These are phyloP conservation scores for Biscogniauxia marginata DNA, from an alignment of 2,329 filamentous ascomycete genomes.

Conservation along the genomic window DNA sequence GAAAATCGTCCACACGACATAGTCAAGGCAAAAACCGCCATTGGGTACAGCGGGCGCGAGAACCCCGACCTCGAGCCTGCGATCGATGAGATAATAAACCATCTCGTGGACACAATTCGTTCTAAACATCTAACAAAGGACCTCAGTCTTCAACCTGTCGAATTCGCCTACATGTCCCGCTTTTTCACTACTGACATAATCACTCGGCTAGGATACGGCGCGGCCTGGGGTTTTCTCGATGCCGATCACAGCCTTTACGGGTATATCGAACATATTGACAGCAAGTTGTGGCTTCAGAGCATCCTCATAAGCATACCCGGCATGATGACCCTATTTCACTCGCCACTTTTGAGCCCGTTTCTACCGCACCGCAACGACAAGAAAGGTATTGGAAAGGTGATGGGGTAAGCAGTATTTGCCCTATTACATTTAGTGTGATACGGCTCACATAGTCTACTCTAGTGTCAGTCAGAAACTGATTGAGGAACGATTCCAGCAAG, in stretches of 20 bases:
- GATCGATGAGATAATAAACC: neutral
- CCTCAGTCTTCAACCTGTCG: no score
- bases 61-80: neutral
- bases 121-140: neutral
- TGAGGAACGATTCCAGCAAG: neutral
- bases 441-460: no score
- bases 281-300: neutral
- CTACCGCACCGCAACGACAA: neutral
- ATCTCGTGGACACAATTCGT: neutral
- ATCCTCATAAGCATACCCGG: neutral
- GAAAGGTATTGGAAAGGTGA: neutral
- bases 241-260: neutral
- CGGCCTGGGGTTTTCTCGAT: neutral
- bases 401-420: neutral
- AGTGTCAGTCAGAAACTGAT: no score
- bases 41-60: neutral
- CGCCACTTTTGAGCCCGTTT: neutral
- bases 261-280: neutral
- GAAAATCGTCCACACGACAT: neutral
- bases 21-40: neutral
- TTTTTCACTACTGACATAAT: neutral
- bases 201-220: neutral
- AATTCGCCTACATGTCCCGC: neutral
- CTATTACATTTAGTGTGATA: no score
- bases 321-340: neutral